These are phyloP conservation scores for Pyrus betulifolia DNA, from an alignment of 306 rosid species.

Conservation along the genomic window DNA sequence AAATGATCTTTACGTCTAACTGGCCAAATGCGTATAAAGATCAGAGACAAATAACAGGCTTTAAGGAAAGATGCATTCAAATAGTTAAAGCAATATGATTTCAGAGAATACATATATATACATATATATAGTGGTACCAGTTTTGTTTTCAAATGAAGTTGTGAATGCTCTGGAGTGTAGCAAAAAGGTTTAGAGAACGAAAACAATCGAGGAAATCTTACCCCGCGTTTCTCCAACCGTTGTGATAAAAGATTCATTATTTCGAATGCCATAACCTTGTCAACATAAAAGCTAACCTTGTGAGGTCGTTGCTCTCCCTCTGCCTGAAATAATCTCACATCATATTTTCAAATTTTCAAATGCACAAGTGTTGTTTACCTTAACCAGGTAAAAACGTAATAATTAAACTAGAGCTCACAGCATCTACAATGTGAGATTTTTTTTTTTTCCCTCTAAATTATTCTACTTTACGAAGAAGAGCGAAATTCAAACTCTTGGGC, in stretches of 20 bases:
- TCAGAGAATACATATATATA: background rate
- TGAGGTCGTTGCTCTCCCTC: slow-evolving; percentile 71
- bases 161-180: background rate
- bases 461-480: background rate
- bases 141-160: background rate
- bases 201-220: slow-evolving; percentile 24
- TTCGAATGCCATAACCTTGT: slow-evolving; percentile 45
- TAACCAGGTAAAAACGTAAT: background rate
- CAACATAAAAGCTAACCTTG: slow-evolving; percentile 78
- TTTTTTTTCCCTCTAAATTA: too few relatives aligned
- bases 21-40: slow-evolving; percentile 22
- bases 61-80: slow-evolving; percentile 3
- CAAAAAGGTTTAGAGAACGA: background rate
- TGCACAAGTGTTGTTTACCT: background rate
- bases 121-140: background rate
- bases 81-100: background rate
- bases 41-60: background rate
- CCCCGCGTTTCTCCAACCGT: slow-evolving; percentile 54
- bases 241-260: slow-evolving; percentile 39
- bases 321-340: slow-evolving; percentile 42
- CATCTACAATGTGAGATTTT: background rate
- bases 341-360: slow-evolving; percentile 1
- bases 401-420: background rate
- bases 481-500: background rate
- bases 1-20: slow-evolving; percentile 75